A percentile compares a stretch with the other conserved stretches of the same genome.
Conservation (phyloP, 2,329 filamentous ascomycete species). For the Colletotrichum noveboracense region DNA sequence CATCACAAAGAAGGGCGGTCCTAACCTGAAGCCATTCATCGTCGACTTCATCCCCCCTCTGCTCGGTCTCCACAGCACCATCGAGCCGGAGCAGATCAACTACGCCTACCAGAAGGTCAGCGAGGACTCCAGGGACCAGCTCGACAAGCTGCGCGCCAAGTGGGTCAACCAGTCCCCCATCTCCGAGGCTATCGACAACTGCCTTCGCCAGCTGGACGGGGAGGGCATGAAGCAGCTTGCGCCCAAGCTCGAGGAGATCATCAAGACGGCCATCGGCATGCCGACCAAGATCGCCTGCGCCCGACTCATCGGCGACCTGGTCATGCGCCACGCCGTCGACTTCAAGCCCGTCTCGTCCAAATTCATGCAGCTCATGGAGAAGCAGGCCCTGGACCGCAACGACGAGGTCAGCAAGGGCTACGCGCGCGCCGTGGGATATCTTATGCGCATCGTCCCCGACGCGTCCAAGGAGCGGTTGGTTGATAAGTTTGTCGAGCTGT, state of each 20-base stretch:
- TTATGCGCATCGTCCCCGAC: slow-evolving; percentile 66
- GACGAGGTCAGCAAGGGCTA: slow-evolving; percentile 93
- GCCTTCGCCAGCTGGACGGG: slow-evolving; percentile 82
- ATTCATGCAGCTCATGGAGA: slow-evolving; percentile 80
- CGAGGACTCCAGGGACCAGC: slow-evolving; percentile 84
- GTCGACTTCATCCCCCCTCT: slow-evolving; percentile 82
- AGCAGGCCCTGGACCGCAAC: slow-evolving; percentile 87
- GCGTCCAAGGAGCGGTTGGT: slow-evolving; percentile 57
- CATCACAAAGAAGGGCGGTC: slow-evolving; percentile 88
- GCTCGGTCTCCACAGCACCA: slow-evolving; percentile 80
- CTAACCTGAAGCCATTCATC: slow-evolving; percentile 79
- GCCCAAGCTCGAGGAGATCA: slow-evolving; percentile 74
- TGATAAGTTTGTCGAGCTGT: slow-evolving; percentile 67
- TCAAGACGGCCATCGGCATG: slow-evolving; percentile 87
- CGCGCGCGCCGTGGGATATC: slow-evolving; percentile 84
- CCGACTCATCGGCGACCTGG: slow-evolving; percentile 82
- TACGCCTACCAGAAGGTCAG: slow-evolving; percentile 91
- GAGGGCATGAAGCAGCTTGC: slow-evolving; percentile 77
- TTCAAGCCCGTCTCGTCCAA: slow-evolving; percentile 77
- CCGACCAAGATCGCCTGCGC: slow-evolving; percentile 94
- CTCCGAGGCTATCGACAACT: slow-evolving; percentile 89
- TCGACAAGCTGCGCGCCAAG: slow-evolving; percentile 84
- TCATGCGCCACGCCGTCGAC: slow-evolving; percentile 77
- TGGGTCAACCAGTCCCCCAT: slow-evolving; percentile 87
- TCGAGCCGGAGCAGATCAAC: slow-evolving; percentile 89